These are phyloP conservation scores for Chamaecrista fasciculata DNA, from an alignment of 306 rosid species.

Conservation along the genomic window DNA sequence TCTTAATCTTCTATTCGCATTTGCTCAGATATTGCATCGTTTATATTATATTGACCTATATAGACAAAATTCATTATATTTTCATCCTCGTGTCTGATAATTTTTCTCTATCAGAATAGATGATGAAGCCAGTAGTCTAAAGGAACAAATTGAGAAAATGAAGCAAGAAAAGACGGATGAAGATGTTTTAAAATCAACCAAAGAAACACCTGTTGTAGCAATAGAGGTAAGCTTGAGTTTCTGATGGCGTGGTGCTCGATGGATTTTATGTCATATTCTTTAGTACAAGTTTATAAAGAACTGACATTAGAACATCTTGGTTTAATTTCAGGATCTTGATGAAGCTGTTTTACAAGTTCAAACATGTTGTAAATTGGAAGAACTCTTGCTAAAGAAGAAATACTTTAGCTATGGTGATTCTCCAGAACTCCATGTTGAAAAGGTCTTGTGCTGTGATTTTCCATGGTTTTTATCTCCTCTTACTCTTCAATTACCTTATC, in stretches of 20 bases:
- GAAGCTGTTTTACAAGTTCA: constrained; percentile 55
- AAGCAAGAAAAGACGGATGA: constrained; percentile 36
- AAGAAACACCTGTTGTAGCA: constrained; percentile 29
- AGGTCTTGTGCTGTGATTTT: constrained; percentile 52
- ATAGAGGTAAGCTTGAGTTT: constrained; percentile 44
- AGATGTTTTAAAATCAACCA: constrained; percentile 30
- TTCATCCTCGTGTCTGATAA: constrained; percentile 33
- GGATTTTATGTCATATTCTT: constrained; percentile 21
- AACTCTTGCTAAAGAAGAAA: constrained; percentile 70
- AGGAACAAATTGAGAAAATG: constrained; percentile 57
- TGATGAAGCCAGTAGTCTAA: constrained; percentile 63
- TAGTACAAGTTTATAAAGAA: neutral
- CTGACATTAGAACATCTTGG: constrained; percentile 17
- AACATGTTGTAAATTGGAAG: constrained; percentile 63
- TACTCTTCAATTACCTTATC: constrained; percentile 4
- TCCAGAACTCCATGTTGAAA: constrained; percentile 58
- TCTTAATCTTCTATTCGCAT: neutral
- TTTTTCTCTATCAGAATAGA: constrained; percentile 73
- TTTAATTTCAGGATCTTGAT: constrained; percentile 53
- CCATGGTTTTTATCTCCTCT: constrained; percentile 16
- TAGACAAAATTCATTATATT: constrained; percentile 4
- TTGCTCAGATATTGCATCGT: neutral
- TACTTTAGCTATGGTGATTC: constrained; percentile 60
- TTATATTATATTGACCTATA: constrained; percentile 25
- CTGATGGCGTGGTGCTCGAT: neutral